Evolutionary conservation across 352 stramenopile species (phyloP), one percentile per base, ranked within the genome.

Genomic region (Pythium brassicae): DNA sequence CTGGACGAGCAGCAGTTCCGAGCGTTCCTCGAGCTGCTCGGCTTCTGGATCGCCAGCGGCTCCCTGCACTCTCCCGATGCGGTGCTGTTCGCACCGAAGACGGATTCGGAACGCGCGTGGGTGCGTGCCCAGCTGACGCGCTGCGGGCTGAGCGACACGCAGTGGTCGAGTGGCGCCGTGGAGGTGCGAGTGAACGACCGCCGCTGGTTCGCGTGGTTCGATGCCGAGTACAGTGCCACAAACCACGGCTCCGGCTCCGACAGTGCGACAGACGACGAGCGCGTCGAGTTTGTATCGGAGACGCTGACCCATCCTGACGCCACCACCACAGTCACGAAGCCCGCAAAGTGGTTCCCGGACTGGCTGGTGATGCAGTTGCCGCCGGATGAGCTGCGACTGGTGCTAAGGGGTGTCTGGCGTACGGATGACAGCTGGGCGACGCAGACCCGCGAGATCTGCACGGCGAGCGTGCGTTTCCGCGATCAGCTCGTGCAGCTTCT

Each of bases 401-500:
- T 56, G 25, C 50, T 56, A 5, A 47, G 12, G 25, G 50, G 50
- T 26, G 37, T 56, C 39, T 56, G 37, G 50, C 50, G 37, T 49
- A 39, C 50, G n/a, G 8, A 47, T 34, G 40, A 10, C 37, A 56
- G 50, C 50, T 47, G 50, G 35, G 25, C 19, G 50, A 56, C 25
- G 39, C 50, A 56, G 37, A n/a, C 23, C 11, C 39, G 25, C 20
- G 50, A 47, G 51, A 56, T 56, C 25, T 26, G 37, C 35, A 56
- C 51, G 51, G 8, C 34, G 25, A 17, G 23, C 25, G 39, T 40
- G 26, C 51, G 37, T 23, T 48, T 56, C 51, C 39, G 51, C 27
- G 51, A 56, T 48, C 51, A 56, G 26, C 51, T 56, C 25, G 37
- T 56, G 51, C 51, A 56, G 37, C 39, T 56, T 37, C 51, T 56